Conservation (phyloP, 2,329 filamentous ascomycete species). For the Plenodomus biglobosus region DNA sequence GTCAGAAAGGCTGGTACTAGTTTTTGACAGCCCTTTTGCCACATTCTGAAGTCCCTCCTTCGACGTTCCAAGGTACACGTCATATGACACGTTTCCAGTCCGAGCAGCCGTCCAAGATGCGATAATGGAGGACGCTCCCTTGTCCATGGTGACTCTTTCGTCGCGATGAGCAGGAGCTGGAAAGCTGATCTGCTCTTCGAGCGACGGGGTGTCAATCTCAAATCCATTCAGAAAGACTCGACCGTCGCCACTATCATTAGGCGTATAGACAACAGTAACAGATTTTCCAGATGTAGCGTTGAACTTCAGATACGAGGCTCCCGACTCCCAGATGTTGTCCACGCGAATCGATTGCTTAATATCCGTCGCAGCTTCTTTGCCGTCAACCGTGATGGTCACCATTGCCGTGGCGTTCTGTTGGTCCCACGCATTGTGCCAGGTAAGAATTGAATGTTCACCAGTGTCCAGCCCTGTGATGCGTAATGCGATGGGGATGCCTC, state of each 20-base stretch:
- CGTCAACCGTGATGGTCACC: slow-evolving; percentile 29
- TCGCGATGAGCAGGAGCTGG: slow-evolving; percentile 33
- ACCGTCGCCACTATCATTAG: slow-evolving; percentile 10
- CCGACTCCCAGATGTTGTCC: slow-evolving; percentile 39
- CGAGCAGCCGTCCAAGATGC: slow-evolving; percentile 27
- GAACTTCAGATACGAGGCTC: slow-evolving; percentile 31
- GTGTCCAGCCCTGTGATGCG: slow-evolving; percentile 28
- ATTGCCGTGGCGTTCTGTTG: slow-evolving; percentile 18
- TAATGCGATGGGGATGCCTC: slow-evolving; percentile 22
- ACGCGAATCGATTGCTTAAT: slow-evolving; percentile 27
- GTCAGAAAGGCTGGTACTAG: slow-evolving; percentile 6
- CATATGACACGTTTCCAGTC: slow-evolving; percentile 16
- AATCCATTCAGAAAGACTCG: slow-evolving; percentile 38
- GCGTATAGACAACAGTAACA: slow-evolving; percentile 26
- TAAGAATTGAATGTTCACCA: slow-evolving; percentile 31
- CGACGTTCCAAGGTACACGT: slow-evolving; percentile 29
- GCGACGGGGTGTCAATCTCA: slow-evolving; percentile 30
- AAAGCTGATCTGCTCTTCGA: slow-evolving; percentile 29
- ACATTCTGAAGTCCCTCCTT: slow-evolving; percentile 7
- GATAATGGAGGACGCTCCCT: slow-evolving; percentile 12
- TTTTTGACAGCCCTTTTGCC: slow-evolving; percentile 4
- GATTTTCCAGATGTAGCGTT: slow-evolving; percentile 15
- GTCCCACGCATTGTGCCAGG: slow-evolving; percentile 41
- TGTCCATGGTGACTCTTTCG: slow-evolving; percentile 29
- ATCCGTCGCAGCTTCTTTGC: slow-evolving; percentile 8